phyloP scores from a whole-genome alignment of 768 basidiomycete species.

The Mycena polygramma region DNA sequence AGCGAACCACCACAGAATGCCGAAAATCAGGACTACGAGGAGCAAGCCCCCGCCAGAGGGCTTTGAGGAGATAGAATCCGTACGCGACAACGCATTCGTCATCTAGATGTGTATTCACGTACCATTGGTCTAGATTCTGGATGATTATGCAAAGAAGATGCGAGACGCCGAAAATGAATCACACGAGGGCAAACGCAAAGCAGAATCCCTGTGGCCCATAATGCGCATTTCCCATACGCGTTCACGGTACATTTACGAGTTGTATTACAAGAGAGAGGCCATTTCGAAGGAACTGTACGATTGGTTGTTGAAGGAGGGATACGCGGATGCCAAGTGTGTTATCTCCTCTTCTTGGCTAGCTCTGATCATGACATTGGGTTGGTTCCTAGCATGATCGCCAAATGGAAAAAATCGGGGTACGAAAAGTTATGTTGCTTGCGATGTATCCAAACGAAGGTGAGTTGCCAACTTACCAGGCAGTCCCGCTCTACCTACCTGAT shows the following conservation, averaged over 20 bases:
- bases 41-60: slow-evolving; percentile 97
- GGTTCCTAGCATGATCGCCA: slow-evolving; percentile 86
- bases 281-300: slow-evolving; percentile 94
- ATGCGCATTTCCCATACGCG: slow-evolving; percentile 98
- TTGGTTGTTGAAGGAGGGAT: slow-evolving; percentile 97
- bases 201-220: slow-evolving; percentile 95
- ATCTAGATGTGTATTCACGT: slow-evolving; percentile 16
- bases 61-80: slow-evolving; percentile 92
- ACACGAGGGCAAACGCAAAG: slow-evolving; percentile 97
- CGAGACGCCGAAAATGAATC: slow-evolving; percentile 98
- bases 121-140: slow-evolving; percentile 76
- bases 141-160: slow-evolving; percentile 99
- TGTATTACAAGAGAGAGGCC: slow-evolving; percentile 98
- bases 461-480: neutral
- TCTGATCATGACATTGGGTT: slow-evolving; percentile 30
- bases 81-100: slow-evolving; percentile 48
- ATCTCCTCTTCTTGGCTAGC: neutral
- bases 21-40: slow-evolving; percentile 91
- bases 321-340: slow-evolving; percentile 94
- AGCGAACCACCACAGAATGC: slow-evolving; percentile 65
- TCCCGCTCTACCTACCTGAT: neutral
- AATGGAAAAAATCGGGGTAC: slow-evolving; percentile 99
- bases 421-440: slow-evolving; percentile 98
- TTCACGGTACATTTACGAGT: slow-evolving; percentile 96
- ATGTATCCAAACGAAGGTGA: slow-evolving; percentile 91